Percentiles rank a stretch among this genome's conserved stretches.
Evolutionary conservation across 257 asterid genomes (phyloP).

Genomic region (Solanum boliviense): DNA sequence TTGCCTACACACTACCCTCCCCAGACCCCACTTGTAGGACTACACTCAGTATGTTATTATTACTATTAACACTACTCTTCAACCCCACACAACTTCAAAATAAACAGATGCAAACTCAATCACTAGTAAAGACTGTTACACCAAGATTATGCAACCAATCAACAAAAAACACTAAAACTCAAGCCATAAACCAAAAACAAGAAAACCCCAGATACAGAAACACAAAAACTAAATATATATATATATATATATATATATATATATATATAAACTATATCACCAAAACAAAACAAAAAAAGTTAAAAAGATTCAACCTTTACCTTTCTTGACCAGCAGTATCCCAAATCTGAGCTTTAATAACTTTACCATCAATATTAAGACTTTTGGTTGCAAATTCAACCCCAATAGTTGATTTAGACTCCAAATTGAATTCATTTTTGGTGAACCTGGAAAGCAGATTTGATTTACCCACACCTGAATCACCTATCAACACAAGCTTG

Average conservation of each 20-base stretch:
- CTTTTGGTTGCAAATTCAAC: constrained; percentile 60
- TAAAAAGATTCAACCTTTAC: constrained; percentile 4
- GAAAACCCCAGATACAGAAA: not conserved
- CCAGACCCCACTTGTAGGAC: not conserved
- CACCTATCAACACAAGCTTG: constrained; percentile 58
- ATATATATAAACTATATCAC: not conserved
- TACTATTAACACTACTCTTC: not conserved
- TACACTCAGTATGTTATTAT: not conserved
- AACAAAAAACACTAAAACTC: not conserved
- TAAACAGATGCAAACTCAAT: not conserved
- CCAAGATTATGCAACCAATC: not conserved
- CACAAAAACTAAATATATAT: not conserved
- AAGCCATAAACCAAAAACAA: not conserved
- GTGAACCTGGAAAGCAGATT: constrained; percentile 60
- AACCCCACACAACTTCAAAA: not conserved
- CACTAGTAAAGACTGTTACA: not conserved
- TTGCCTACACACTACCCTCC: not conserved
- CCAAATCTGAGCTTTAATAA: constrained; percentile 77
- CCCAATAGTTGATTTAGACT: constrained; percentile 56
- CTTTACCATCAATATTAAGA: constrained; percentile 38
- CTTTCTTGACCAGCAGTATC: constrained; percentile 81
- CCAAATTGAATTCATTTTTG: constrained; percentile 55
- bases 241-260: not conserved
- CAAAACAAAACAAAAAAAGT: too few relatives aligned
- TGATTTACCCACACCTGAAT: constrained; percentile 72